phyloP scores from a whole-genome alignment of 345 rosid species.

The Excoecaria cochinchinensis region DNA sequence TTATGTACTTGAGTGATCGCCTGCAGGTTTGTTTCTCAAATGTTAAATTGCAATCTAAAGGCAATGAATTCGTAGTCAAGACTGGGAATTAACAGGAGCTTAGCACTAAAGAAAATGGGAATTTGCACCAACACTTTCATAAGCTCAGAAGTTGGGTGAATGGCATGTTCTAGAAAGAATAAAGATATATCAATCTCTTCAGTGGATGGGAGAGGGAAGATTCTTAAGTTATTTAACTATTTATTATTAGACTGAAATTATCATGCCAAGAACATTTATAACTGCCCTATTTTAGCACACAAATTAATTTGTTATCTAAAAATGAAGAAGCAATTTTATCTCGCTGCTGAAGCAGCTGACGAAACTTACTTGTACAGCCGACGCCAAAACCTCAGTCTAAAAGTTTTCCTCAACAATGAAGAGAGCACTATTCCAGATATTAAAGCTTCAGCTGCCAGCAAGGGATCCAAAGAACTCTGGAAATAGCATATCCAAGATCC shows the following conservation, averaged over 20 bases:
- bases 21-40: conserved; percentile 42
- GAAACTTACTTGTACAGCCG: conserved; percentile 50
- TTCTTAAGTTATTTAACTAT: background rate
- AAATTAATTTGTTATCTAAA: background rate
- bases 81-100: background rate
- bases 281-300: background rate
- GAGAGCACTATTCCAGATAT: conserved; percentile 50
- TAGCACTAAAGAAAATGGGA: background rate
- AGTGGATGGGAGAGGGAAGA: background rate
- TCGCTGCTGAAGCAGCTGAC: background rate
- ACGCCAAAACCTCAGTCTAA: conserved; percentile 45
- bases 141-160: background rate
- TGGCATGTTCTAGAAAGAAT: background rate
- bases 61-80: background rate
- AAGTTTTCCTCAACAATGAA: conserved; percentile 41
- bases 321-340: background rate
- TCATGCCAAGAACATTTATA: too few species aligned
- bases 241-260: too few species aligned
- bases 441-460: conserved; percentile 64
- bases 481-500: conserved; percentile 21
- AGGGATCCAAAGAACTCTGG: conserved; percentile 83
- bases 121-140: background rate
- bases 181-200: background rate
- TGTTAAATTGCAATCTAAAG: conserved; percentile 9
- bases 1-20: conserved; percentile 43